Evolutionary conservation across 768 basidiomycete genomes (phyloP), one percentile per base, ranked within the genome.

Genomic region (Amylocystis lapponica): DNA sequence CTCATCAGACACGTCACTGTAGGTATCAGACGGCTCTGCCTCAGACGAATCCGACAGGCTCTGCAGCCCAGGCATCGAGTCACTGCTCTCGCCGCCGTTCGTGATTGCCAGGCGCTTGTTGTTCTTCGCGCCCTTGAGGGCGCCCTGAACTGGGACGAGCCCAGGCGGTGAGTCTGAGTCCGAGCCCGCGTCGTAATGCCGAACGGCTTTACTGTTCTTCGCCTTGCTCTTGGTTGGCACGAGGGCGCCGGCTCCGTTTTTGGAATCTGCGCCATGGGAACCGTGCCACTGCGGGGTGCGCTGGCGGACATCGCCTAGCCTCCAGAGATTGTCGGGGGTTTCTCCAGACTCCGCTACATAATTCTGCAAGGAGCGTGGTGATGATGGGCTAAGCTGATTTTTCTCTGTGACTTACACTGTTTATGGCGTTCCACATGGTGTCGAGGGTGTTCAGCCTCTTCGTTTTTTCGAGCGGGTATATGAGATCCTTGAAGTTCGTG

Each of bases 11-110:
- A 65, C 65, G 14, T 64, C 68, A 19, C 66, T 64, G 22, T 63
- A 64, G 22, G 59, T 56, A 20, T 63, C 61, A 49, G 75, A 71
- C 3, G 65, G 66, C 10, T 74, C 66, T 10, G 61, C 69, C 7
- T 73, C 76, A 3, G 75, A 73, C 2, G 74, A 74, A 40, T 81
- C 78, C 6, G 85, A 85, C 11, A 83, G 76, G 20, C 76, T 76
- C 52, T 81, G 74, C 25, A 89, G 68, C 0, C 58, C 69, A 3
- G 87, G 87, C 81, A 88, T 83, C 7, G 80, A 81, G 41, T 53
- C 63, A 41, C 74, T 61, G 44, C 66, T 68, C 27, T 70, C 70
- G 29, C 65, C 59, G 3, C 70, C 76, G 33, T 69, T 62, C n/a
- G 71, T 75, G 47, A 79, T 74, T 5, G 75, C 72, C 43, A 79